Evolutionary conservation across 495 filamentous ascomycete species (phyloP), one percentile per base, ranked within the genome.

Genomic region (Aspergillus asperescens): DNA sequence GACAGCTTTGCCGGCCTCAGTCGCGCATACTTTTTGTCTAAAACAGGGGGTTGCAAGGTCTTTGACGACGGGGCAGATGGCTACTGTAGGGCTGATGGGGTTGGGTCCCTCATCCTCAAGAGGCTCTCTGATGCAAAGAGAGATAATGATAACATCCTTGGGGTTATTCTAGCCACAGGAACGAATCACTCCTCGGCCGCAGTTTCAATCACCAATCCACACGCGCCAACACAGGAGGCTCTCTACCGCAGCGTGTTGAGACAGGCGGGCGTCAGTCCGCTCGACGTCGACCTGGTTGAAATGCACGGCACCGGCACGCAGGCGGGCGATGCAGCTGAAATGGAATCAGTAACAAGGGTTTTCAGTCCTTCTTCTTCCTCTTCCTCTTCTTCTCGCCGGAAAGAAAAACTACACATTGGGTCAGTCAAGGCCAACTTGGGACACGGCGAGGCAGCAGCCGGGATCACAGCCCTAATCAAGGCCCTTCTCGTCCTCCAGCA

Each of bases 261-360:
- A 19, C 61, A 69, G 23, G 71, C 70, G 31, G 73, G 64, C 23
- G 61, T 81, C 16, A 61, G 73, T 52, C 70, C 78, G 0, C 52
- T 67, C 22, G 70, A 77, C 32, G 65, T 82, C 45, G 64, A 65
- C 44, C 76, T 77, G 57, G 72, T 81, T 5, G 79, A 81, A 59
- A 66, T 74, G 59, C 72, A 75, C 31, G 69, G 71, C n/a, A 75
- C 71, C 6, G 71, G 72, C 7, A 75, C 71, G 7, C 68, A 72
- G 40, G 63, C 62, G 13, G 72, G 72, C 7, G 71, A 75, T 47
- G 28, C 31, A 0, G 54, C 44, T 0, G 68, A 75, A 34, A 63
- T 63, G 44, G n/a, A 40, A 8, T 52, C 63, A 1, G 61, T 74
- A 1, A 38, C 32, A 8, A 47, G 57, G 1, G 55, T 65, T 4